Base-by-base conservation (phyloP, 1,139 yeast species). In the Yamadazyma membranifaciens region DNA sequence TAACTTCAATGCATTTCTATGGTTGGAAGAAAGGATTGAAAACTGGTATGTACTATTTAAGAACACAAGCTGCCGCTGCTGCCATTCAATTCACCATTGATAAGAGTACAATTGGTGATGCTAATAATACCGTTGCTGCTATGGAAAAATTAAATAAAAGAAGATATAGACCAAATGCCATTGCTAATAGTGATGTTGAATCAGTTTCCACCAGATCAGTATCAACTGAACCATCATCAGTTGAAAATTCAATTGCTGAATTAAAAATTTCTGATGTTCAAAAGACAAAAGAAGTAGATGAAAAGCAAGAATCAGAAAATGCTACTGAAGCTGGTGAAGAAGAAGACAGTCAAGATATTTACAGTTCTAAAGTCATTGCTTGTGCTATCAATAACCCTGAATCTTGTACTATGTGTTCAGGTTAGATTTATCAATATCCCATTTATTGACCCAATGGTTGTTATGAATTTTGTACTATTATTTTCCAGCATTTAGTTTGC, bases 321-420 rank as follows among this genome's bases (percentile, higher is more conserved):
- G 47, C 38, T 14, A 46, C 48, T 20, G 50, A 46, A 15, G 56
- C 54, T 22, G 57, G 52, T 10, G 63, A 50, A 20, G 67, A 30
- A 10, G 46, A 41, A 10, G 59, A 42, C 46, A 78, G 69, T 48
- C 67, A 63, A 46, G 96, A 92, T 60, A 92, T 92, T 56, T 92
- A 75, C 77, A 88, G 92, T 64, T 86, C 95, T 27, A 83, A 89
- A 69, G 98, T 85, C 33, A 80, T 92, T 67, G 96, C 97, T 33
- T 92, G 98, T 74, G 95, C 98, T 42, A 89, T 92, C 63, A 82
- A 86, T 63, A 92, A 92, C 71, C 97, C 97, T 45, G 98, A 87
- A 67, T 81, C 98, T 36, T 92, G 98, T 70, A 92, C 92, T 61
- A 92, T 92, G 98, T 92, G 98, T 75, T 91, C 98, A 48, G 98